Evolutionary conservation across 2,329 filamentous ascomycete genomes (phyloP).

Genomic region (Colletotrichum viniferum): DNA sequence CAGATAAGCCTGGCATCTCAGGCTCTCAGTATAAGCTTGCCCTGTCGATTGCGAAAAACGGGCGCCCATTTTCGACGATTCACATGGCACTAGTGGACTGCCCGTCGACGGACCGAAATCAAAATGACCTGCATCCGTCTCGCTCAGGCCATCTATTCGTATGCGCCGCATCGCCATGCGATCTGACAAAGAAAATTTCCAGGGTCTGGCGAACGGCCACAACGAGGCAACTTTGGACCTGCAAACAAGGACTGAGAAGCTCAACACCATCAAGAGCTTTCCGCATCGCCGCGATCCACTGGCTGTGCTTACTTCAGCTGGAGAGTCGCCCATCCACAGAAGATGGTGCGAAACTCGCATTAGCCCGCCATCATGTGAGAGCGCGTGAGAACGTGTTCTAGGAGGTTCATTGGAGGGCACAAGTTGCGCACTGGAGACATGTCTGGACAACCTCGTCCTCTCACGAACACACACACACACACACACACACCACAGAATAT

Average conservation of each 20-base stretch:
- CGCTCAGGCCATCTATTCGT: constrained; percentile 10
- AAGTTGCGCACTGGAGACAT: neutral
- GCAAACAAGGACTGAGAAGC: neutral
- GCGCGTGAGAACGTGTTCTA: constrained; percentile 2
- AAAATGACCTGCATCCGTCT: constrained; percentile 21
- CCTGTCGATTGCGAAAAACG: neutral
- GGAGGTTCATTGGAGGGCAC: constrained; percentile 2
- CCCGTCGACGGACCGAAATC: constrained; percentile 7
- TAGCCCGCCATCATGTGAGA: constrained; percentile 22
- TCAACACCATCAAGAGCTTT: neutral
- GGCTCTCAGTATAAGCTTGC: neutral
- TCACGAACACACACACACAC: neutral
- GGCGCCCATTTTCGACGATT: neutral
- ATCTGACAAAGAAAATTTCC: constrained; percentile 3
- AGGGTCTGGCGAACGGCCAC: neutral
- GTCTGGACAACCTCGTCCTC: neutral
- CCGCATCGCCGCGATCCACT: neutral
- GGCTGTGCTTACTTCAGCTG: neutral
- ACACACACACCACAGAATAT: neutral
- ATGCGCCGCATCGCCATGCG: constrained; percentile 13
- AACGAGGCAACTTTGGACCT: neutral
- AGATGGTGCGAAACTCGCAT: constrained; percentile 17
- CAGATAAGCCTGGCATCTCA: neutral
- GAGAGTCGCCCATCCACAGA: constrained; percentile 16
- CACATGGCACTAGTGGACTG: constrained; percentile 8